These are phyloP conservation scores for Boletellus deceptivus DNA, from an alignment of 1,284 basidiomycete genomes.

Conservation along the genomic window DNA sequence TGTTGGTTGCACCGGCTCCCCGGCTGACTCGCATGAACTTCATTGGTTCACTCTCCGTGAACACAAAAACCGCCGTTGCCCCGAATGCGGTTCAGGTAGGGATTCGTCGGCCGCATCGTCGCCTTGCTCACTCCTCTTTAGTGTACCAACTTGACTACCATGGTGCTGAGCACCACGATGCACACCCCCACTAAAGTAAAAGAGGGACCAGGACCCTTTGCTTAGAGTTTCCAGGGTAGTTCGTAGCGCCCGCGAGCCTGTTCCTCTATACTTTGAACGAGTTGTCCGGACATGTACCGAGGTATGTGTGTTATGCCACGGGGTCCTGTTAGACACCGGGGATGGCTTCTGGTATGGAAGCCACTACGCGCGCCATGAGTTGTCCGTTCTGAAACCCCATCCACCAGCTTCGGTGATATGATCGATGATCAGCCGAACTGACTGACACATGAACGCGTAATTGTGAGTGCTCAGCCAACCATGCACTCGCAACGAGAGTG, in stretches of 20 bases:
- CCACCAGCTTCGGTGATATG: no score
- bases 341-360: no score
- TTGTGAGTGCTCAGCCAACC: no score
- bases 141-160: constrained; percentile 63
- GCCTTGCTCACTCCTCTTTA: constrained; percentile 27
- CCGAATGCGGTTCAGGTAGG: constrained; percentile 87
- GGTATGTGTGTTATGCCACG: no score
- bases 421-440: no score
- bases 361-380: no score
- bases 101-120: constrained; percentile 9
- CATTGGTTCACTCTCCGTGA: constrained; percentile 76
- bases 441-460: no score
- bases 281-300: not conserved
- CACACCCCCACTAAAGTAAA: constrained; percentile 38
- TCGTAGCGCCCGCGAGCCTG: constrained; percentile 16
- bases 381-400: no score
- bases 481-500: no score
- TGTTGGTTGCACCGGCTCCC: constrained; percentile 89
- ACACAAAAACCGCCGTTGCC: constrained; percentile 75
- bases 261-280: not conserved
- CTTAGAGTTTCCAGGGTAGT: constrained; percentile 18
- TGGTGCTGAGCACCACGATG: constrained; percentile 44
- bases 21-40: constrained; percentile 90
- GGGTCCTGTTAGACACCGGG: no score
- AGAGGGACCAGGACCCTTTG: constrained; percentile 2